phyloP scores from a whole-genome alignment of 2,329 filamentous ascomycete genomes.

The Chaetomiaceae sp. region DNA sequence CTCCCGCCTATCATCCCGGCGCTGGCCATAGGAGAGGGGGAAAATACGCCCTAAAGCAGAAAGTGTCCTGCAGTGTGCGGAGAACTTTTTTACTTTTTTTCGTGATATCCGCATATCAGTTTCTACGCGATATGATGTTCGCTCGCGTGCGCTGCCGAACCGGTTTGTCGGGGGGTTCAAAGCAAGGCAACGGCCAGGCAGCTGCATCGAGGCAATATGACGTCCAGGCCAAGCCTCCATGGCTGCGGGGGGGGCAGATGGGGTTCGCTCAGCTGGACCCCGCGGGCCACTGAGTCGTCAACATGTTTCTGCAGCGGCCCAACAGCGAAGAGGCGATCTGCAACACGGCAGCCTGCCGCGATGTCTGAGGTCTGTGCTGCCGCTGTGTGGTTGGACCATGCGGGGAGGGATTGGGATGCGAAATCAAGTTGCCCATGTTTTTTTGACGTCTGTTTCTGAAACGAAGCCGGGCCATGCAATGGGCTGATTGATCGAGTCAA shows the following conservation, averaged over 20 bases:
- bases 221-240: conserved; percentile 1
- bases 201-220: not conserved
- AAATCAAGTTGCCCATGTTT: conserved; percentile 3
- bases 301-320: not conserved
- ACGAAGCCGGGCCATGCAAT: not conserved
- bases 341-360: not conserved
- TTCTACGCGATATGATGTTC: not conserved
- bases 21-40: not conserved
- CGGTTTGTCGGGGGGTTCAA: not conserved
- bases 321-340: conserved; percentile 1
- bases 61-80: too few species aligned
- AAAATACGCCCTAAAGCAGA: too few species aligned
- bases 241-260: not conserved
- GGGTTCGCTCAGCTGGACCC: not conserved
- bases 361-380: not conserved
- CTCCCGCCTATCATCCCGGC: not conserved
- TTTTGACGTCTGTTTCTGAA: conserved; percentile 9
- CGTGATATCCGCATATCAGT: not conserved
- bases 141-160: not conserved
- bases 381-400: not conserved
- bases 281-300: not conserved
- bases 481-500: not conserved
- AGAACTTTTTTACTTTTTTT: not conserved
- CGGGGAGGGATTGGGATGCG: not conserved
- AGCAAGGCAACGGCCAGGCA: conserved; percentile 2